phyloP scores from a whole-genome alignment of 73 alveolate species.

The Paramecium sonneborni region DNA sequence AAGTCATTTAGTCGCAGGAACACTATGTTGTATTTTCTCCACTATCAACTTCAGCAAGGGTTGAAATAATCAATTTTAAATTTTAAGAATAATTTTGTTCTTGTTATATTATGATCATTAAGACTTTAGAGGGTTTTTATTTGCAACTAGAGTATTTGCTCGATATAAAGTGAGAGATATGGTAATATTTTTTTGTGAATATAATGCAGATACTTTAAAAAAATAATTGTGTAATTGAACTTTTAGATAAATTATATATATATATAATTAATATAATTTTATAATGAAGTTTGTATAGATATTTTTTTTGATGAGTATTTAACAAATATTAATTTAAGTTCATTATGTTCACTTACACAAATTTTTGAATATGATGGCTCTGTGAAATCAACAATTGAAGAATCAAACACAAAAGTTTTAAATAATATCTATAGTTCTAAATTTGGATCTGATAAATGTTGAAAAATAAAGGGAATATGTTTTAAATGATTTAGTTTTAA shows the following conservation, averaged over 20 bases:
- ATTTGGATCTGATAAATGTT: neutral
- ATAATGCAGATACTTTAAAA: neutral
- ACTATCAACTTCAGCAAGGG: neutral
- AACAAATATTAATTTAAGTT: neutral
- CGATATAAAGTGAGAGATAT: slow-evolving; percentile 11
- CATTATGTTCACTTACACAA: neutral
- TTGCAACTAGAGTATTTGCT: neutral
- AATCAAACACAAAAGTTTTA: neutral
- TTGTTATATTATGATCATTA: neutral
- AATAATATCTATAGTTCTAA: neutral
- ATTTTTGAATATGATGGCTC: neutral
- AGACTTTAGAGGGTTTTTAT: slow-evolving; percentile 23
- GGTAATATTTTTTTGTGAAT: neutral
- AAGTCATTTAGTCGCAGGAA: slow-evolving; percentile 41
- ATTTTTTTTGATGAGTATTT: neutral
- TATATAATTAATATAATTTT: neutral
- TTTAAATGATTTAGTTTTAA: neutral
- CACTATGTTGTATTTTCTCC: neutral
- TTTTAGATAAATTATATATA: neutral
- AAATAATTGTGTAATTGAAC: neutral
- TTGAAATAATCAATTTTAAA: neutral
- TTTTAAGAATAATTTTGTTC: neutral
- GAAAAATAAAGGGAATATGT: neutral
- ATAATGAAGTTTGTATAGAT: neutral
- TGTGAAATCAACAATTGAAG: neutral